phyloP scores from a whole-genome alignment of 208 protist genomes.

The Angomonas deanei region DNA sequence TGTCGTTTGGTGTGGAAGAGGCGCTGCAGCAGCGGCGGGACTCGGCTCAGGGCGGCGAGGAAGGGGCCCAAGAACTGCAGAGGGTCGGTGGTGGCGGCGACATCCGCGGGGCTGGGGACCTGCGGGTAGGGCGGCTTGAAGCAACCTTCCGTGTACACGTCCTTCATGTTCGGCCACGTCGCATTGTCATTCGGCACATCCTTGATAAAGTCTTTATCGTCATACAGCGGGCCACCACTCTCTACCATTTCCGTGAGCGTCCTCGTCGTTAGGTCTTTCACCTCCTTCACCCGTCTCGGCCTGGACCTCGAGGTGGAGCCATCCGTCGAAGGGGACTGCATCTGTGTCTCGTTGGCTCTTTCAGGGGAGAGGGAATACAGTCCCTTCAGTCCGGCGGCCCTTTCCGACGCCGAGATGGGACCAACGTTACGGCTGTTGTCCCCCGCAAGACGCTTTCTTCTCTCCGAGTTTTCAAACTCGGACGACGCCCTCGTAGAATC shows the following conservation, averaged over 20 bases:
- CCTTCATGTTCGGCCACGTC: constrained; percentile 63
- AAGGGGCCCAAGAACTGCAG: constrained; percentile 69
- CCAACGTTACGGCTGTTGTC: too few species aligned
- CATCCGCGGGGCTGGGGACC: constrained; percentile 15
- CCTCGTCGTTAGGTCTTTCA: constrained; percentile 39
- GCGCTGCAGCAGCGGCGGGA: constrained; percentile 58
- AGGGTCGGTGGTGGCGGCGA: constrained; percentile 35
- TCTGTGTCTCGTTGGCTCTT: neutral
- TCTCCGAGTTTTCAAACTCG: too few species aligned
- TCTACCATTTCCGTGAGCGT: constrained; percentile 42
- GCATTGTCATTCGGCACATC: constrained; percentile 32
- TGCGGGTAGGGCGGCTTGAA: constrained; percentile 26
- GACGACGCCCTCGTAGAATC: too few species aligned
- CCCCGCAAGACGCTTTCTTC: too few species aligned
- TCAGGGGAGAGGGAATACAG: neutral
- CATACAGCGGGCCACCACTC: constrained; percentile 22
- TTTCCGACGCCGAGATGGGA: neutral
- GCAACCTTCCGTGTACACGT: constrained; percentile 66
- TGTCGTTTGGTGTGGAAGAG: constrained; percentile 49
- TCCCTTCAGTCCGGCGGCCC: neutral
- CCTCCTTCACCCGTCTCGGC: constrained; percentile 12
- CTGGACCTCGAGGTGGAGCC: too few species aligned
- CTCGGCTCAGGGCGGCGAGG: constrained; percentile 52
- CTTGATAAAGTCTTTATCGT: constrained; percentile 45
- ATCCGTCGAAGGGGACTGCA: too few species aligned